phyloP scores from a whole-genome alignment of 2,329 filamentous ascomycete species.

The Diaporthe ampelina region DNA sequence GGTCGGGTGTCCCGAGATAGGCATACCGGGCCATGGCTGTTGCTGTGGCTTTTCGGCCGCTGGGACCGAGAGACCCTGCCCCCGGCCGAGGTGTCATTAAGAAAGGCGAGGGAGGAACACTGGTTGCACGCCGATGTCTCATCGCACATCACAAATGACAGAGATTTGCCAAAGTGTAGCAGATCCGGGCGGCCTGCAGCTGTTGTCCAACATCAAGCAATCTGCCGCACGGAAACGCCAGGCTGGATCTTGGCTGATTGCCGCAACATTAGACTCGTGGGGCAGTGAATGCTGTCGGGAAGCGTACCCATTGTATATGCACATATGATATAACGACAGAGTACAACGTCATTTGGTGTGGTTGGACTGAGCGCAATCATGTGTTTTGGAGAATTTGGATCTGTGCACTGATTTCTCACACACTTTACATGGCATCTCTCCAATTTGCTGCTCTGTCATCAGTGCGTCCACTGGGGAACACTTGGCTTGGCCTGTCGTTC shows the following conservation, averaged over 20 bases:
- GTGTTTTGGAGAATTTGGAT: background rate
- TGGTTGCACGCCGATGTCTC: constrained; percentile 40
- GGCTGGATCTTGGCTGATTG: background rate
- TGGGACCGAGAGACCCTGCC: background rate
- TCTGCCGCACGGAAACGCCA: constrained; percentile 18
- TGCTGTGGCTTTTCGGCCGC: background rate
- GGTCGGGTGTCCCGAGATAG: constrained; percentile 6
- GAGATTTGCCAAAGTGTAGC: constrained; percentile 42
- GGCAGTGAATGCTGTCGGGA: background rate
- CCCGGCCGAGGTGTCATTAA: constrained; percentile 11
- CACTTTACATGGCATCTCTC: background rate
- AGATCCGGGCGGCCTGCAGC: constrained; percentile 34
- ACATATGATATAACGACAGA: background rate
- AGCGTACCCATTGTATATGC: constrained; percentile 10
- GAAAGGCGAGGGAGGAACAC: constrained; percentile 19
- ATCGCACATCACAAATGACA: constrained; percentile 40
- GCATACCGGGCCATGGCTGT: constrained; percentile 20
- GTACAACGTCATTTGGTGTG: background rate
- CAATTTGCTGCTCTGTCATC: background rate
- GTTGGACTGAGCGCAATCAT: background rate
- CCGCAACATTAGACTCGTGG: background rate
- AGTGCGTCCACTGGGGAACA: background rate
- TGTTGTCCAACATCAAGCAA: constrained; percentile 29
- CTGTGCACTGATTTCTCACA: background rate
- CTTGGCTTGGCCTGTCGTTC: background rate